Evolutionary conservation across 139 green algal genomes (phyloP).

Genomic region (Picochlorum sp.): DNA sequence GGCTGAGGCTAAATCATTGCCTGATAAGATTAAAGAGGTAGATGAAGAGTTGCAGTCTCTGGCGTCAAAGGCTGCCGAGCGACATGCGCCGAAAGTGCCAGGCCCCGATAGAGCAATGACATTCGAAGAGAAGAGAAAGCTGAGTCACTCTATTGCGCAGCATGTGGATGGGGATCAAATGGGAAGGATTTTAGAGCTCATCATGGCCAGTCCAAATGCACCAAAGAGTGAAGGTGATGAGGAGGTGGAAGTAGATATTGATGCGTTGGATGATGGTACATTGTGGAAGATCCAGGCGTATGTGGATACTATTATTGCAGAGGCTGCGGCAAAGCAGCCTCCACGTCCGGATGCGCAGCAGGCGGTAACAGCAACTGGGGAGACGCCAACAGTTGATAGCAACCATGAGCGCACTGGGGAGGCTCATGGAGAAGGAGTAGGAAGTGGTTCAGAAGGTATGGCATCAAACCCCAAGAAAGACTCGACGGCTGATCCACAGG

Average conservation of each 20-base stretch:
- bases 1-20: conserved; percentile 27
- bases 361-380: conserved; percentile 1
- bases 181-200: conserved; percentile 44
- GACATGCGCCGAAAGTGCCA: background rate
- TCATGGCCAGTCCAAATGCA: conserved; percentile 29
- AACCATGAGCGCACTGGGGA: background rate
- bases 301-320: conserved; percentile 18
- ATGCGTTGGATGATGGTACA: conserved; percentile 37
- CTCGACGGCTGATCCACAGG: background rate
- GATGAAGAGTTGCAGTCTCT: conserved; percentile 39
- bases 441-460: conserved; percentile 4
- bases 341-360: background rate
- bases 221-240: conserved; percentile 32
- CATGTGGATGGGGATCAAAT: conserved; percentile 37
- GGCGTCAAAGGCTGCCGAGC: conserved; percentile 21
- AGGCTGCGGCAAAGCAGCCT: conserved; percentile 2
- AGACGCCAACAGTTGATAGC: conserved; percentile 1
- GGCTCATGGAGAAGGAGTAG: conserved; percentile 1
- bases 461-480: conserved; percentile 1
- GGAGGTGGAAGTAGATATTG: conserved; percentile 61
- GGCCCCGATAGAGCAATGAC: conserved; percentile 36
- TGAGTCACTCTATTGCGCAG: conserved; percentile 28
- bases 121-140: conserved; percentile 57
- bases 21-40: conserved; percentile 37
- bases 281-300: conserved; percentile 50